Evolutionary conservation across 2,329 filamentous ascomycete genomes (phyloP).

Genomic region (Capronia epimyces): DNA sequence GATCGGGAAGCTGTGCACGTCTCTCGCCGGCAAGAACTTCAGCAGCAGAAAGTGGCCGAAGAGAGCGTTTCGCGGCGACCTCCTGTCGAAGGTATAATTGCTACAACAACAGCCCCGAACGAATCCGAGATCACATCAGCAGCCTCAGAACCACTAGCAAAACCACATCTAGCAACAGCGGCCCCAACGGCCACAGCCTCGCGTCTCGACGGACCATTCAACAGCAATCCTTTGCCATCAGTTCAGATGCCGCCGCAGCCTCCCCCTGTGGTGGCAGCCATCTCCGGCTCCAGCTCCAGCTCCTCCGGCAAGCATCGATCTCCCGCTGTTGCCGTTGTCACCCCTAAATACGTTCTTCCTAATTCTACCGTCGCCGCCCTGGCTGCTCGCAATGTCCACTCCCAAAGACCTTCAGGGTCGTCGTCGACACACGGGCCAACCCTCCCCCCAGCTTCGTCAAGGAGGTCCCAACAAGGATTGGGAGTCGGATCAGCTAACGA

Average conservation of each 20-base stretch:
- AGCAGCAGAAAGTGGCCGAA: neutral
- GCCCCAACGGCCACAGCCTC: neutral
- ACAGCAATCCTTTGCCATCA: neutral
- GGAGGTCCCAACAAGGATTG: neutral
- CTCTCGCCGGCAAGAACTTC: neutral
- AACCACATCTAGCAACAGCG: no score
- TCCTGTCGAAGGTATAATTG: neutral
- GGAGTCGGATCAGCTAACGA: neutral
- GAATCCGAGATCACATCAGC: no score
- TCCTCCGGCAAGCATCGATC: neutral
- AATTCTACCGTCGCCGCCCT: slow-evolving; percentile 6
- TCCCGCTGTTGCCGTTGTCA: neutral
- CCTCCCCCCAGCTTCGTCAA: neutral
- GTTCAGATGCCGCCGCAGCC: neutral
- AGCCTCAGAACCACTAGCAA: no score
- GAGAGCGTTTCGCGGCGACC: neutral
- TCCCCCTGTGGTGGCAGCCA: neutral
- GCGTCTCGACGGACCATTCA: neutral
- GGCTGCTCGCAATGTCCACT: slow-evolving; percentile 2
- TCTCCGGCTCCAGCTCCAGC: neutral
- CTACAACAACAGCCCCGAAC: neutral
- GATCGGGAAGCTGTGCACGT: slow-evolving; percentile 3
- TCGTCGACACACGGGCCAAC: neutral
- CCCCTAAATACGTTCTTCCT: slow-evolving; percentile 1
- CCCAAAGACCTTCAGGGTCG: neutral